Evolutionary conservation across 352 stramenopile genomes (phyloP).

Genomic region (Phytopythium boreale): DNA sequence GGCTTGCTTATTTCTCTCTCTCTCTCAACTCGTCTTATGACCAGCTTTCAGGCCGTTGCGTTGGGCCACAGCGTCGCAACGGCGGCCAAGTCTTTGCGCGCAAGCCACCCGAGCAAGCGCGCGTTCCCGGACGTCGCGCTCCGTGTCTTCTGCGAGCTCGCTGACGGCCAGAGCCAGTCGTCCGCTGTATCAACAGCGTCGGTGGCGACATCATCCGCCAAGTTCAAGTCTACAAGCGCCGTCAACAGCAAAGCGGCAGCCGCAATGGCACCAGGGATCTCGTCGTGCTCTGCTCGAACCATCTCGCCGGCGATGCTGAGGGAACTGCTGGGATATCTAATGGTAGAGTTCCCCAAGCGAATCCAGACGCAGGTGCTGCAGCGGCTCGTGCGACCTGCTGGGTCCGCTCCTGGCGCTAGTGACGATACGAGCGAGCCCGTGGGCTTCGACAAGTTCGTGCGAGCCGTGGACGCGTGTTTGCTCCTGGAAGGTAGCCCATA

Average conservation of each 20-base stretch:
- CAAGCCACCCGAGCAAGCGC: background rate
- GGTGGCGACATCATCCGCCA: background rate
- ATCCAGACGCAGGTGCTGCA: background rate
- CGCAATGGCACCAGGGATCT: background rate
- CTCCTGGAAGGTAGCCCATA: constrained; percentile 6
- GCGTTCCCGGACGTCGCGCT: constrained; percentile 1
- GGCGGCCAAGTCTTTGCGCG: background rate
- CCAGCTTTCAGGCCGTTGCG: constrained; percentile 1
- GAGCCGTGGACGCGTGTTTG: background rate
- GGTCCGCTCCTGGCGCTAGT: background rate
- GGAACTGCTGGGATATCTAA: background rate
- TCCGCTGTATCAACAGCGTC: background rate
- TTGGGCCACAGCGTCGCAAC: background rate
- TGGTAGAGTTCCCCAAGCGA: background rate
- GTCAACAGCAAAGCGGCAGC: background rate
- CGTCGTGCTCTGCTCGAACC: background rate
- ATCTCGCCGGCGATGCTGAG: background rate
- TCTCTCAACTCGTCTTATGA: background rate
- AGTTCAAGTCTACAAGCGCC: background rate
- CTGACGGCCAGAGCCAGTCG: background rate
- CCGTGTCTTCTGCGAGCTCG: constrained; percentile 6
- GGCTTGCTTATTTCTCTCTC: background rate
- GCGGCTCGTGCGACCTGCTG: background rate
- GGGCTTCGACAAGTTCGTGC: background rate
- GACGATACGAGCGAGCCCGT: background rate